A percentile compares a stretch with the other conserved stretches of the same genome.
Evolutionary conservation across 768 basidiomycete genomes (phyloP).

Genomic region (Trametes villosa): DNA sequence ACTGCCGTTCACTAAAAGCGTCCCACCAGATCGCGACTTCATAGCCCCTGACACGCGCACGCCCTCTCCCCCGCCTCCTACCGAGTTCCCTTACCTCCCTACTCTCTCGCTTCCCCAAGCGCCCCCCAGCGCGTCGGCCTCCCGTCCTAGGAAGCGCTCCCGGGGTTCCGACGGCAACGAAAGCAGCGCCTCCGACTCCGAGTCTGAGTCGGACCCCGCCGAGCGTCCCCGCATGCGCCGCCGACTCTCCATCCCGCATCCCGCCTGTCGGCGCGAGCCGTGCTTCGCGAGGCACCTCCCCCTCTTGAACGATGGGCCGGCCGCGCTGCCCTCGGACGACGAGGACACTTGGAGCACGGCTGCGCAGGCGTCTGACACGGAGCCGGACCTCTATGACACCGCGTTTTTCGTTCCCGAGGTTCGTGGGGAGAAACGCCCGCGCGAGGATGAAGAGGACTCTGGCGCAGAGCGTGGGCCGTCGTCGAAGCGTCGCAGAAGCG

Average conservation of each 20-base stretch:
- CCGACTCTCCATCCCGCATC: not conserved
- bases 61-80: not conserved
- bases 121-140: too few relatives aligned
- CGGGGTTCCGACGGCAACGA: too few relatives aligned
- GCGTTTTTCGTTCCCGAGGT: not conserved
- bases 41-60: not conserved
- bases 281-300: not conserved
- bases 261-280: conserved; percentile 1
- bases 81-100: too few relatives aligned
- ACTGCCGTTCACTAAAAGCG: not conserved
- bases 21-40: not conserved
- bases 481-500: not conserved
- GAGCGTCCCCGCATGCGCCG: not conserved
- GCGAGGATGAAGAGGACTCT: not conserved
- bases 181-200: not conserved
- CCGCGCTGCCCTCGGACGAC: not conserved
- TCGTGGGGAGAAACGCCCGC: not conserved
- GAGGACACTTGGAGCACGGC: conserved; percentile 11
- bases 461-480: too few relatives aligned
- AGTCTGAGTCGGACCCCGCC: not conserved
- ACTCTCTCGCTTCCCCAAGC: too few relatives aligned
- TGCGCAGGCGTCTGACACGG: not conserved
- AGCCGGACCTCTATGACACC: not conserved
- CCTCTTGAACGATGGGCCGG: not conserved
- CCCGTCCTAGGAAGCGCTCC: too few relatives aligned